A percentile compares a stretch with the other conserved stretches of the same genome.
Conservation (phyloP, 768 basidiomycete species). For the Leccinum uliginosum region DNA sequence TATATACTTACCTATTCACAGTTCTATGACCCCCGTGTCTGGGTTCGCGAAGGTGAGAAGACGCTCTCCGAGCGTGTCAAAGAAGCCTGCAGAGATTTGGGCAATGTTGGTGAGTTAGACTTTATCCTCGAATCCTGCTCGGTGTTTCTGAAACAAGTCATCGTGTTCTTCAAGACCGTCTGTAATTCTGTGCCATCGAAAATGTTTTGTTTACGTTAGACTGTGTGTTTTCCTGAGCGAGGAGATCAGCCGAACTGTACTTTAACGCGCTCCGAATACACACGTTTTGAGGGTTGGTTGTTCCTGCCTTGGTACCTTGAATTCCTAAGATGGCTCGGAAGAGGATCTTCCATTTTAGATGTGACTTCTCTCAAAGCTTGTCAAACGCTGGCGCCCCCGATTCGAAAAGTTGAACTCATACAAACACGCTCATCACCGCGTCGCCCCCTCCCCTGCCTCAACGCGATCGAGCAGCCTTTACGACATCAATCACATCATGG, state of each 20-base stretch:
- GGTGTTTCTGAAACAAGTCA: background rate
- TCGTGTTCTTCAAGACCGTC: slow-evolving; percentile 13
- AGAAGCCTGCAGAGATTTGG: slow-evolving; percentile 89
- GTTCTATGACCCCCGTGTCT: slow-evolving; percentile 95
- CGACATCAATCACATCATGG: no score
- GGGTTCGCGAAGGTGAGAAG: slow-evolving; percentile 99
- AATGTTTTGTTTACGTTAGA: slow-evolving; percentile 23
- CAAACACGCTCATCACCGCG: background rate
- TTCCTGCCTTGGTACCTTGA: background rate
- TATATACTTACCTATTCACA: slow-evolving; percentile 22
- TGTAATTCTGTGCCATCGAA: slow-evolving; percentile 12
- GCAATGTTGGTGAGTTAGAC: slow-evolving; percentile 49
- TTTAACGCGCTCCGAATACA: background rate
- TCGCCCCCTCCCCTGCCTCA: background rate
- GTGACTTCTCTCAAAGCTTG: background rate
- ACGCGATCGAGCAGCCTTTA: background rate
- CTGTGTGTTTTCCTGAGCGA: background rate
- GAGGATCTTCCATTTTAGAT: slow-evolving; percentile 5
- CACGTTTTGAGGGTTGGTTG: background rate
- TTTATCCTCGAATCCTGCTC: background rate
- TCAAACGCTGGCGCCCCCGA: background rate
- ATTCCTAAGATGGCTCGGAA: background rate
- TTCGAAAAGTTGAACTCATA: background rate
- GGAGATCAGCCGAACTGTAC: slow-evolving; percentile 1
- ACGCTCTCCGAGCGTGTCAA: slow-evolving; percentile 83